These are phyloP conservation scores for Arxiozyma bovina DNA, from an alignment of 1,139 yeast genomes.

Conservation along the genomic window DNA sequence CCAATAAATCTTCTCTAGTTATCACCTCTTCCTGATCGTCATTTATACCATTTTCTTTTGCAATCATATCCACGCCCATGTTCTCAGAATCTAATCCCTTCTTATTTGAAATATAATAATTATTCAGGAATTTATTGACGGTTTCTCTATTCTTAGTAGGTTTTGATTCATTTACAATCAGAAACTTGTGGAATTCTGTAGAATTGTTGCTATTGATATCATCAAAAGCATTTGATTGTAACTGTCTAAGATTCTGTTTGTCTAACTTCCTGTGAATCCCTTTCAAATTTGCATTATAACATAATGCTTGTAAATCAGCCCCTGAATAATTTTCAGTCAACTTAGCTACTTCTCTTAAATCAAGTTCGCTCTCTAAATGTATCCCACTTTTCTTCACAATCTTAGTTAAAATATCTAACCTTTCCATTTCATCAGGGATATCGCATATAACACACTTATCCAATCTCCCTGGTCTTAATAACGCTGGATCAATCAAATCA, in stretches of 20 bases:
- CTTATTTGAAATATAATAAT: neutral
- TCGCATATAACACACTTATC: slow-evolving; percentile 89
- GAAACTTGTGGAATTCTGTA: neutral
- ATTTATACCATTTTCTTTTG: slow-evolving; percentile 17
- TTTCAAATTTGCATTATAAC: slow-evolving; percentile 83
- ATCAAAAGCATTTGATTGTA: neutral
- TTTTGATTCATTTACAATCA: neutral
- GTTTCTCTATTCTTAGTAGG: neutral
- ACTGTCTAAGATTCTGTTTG: neutral
- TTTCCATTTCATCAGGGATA: slow-evolving; percentile 63
- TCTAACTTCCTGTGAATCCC: slow-evolving; percentile 75
- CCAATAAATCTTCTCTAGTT: slow-evolving; percentile 46
- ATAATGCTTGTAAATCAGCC: slow-evolving; percentile 89
- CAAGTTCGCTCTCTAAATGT: slow-evolving; percentile 7
- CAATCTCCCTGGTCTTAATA: slow-evolving; percentile 88
- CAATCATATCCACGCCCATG: neutral
- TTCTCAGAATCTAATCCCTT: neutral
- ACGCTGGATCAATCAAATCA: slow-evolving; percentile 88
- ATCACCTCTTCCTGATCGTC: slow-evolving; percentile 29
- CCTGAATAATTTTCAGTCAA: slow-evolving; percentile 77
- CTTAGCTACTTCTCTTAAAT: slow-evolving; percentile 48
- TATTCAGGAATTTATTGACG: neutral
- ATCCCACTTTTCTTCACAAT: neutral
- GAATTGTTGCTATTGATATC: neutral
- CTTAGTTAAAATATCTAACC: slow-evolving; percentile 54